Evolutionary conservation across 2,329 filamentous ascomycete genomes (phyloP).

Genomic region (Ambrosiella beaveri): DNA sequence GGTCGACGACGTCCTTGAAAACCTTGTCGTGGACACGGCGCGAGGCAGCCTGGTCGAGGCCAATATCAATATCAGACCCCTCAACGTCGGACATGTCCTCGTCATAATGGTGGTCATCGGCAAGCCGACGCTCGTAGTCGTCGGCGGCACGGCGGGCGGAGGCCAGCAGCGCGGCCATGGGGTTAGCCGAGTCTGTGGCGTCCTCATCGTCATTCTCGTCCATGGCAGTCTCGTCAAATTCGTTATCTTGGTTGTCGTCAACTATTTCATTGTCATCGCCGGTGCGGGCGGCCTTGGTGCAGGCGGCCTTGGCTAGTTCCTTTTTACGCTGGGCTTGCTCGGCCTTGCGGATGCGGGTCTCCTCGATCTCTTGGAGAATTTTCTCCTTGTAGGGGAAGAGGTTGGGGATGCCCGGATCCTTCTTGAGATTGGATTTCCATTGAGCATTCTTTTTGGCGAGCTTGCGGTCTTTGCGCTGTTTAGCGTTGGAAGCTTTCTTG

Average conservation of each 20-base stretch:
- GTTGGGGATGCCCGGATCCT: conserved; percentile 95
- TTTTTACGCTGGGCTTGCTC: conserved; percentile 57
- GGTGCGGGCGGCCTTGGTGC: conserved; percentile 44
- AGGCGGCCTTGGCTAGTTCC: conserved; percentile 54
- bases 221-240: conserved; percentile 31
- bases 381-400: conserved; percentile 96
- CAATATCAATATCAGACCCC: conserved; percentile 33
- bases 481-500: conserved; percentile 74
- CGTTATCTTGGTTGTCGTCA: conserved; percentile 29
- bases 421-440: conserved; percentile 91
- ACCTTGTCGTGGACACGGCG: conserved; percentile 86
- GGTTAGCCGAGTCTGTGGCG: conserved; percentile 56
- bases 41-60: conserved; percentile 42
- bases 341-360: conserved; percentile 61
- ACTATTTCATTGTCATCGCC: conserved; percentile 29
- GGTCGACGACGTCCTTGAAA: conserved; percentile 82
- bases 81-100: conserved; percentile 39
- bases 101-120: conserved; percentile 29
- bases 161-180: conserved; percentile 80
- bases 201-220: conserved; percentile 35
- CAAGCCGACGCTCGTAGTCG: conserved; percentile 51
- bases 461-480: conserved; percentile 82
- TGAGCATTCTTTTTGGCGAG: conserved; percentile 88
- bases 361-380: conserved; percentile 86
- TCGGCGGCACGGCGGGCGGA: conserved; percentile 65